Evolutionary conservation across 768 basidiomycete species (phyloP), one percentile per base, ranked within the genome.

Genomic region (Lentinula sp.): DNA sequence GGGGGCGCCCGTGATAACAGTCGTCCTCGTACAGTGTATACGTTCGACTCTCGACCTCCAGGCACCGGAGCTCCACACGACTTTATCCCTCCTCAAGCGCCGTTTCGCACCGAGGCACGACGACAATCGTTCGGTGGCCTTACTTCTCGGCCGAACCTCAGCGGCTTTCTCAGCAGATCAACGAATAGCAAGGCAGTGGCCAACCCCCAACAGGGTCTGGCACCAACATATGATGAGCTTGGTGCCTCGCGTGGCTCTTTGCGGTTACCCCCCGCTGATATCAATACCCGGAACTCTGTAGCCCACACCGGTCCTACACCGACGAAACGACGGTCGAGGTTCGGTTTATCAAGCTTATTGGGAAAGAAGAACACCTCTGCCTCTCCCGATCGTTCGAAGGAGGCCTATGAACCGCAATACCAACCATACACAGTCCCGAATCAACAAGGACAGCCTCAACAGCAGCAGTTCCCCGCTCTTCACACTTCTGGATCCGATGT

Each of bases 101-200:
- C 86, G 3, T 91, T 90, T 79, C 81, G 81, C 46, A 74, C 66
- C 16, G 89, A 90, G 59, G 64, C 66, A 41, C 79, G 91, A 62
- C 79, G 91, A 48, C 91, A 92, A 69, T 93, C 91, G 2, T 92
- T 93, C 63, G 77, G 85, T 43, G 92, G 91, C 16, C 73, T 83
- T 20, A 74, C 82, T 13, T 81, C 85, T 6, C 80, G 80, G 18
- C 85, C 88, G 6, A 81, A 81, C 56, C 68, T 84, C 20, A 75
- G 65, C 53, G 68, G 55, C 20, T 36, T 62, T 36, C 18, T 64
- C 10, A 60, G 57, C 23, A 50, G 42, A 18, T 54, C 56, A 16
- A 39, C 36, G 15, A 50, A 57, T 28, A 48, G 53, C 37, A 53
- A 41, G 39, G 20, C 33, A 7, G 36, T 43, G 18, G 10, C 15